Percentiles rank a stretch among this genome's conserved stretches.
These are phyloP conservation scores for Blastobotrys raffinosifermentans DNA, from an alignment of 1,139 yeast genomes.

Conservation along the genomic window DNA sequence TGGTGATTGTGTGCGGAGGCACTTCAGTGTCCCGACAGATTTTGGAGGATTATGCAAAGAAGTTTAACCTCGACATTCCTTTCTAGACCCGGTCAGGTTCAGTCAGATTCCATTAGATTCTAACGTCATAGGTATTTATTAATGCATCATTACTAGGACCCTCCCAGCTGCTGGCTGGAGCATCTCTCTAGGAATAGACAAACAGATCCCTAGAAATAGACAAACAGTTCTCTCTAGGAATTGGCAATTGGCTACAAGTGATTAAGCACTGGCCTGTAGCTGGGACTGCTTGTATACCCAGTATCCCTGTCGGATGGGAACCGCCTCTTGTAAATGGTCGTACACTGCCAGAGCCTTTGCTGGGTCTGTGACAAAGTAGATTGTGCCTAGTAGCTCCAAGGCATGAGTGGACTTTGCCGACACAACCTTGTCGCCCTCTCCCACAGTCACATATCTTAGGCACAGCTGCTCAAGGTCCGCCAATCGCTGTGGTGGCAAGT, in stretches of 20 bases:
- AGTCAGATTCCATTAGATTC: too few relatives aligned
- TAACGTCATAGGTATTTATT: too few relatives aligned
- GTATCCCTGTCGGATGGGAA: conserved; percentile 62
- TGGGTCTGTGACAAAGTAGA: conserved; percentile 33
- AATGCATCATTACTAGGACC: too few relatives aligned
- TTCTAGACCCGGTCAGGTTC: not conserved
- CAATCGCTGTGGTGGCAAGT: conserved; percentile 26
- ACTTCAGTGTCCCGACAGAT: conserved; percentile 28
- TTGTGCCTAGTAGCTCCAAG: conserved; percentile 54
- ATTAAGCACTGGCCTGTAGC: not conserved
- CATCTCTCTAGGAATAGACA: too few relatives aligned
- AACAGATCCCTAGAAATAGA: not conserved
- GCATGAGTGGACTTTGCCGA: conserved; percentile 55
- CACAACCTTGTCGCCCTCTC: conserved; percentile 15
- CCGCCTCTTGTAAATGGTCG: conserved; percentile 48
- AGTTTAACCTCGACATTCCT: conserved; percentile 15
- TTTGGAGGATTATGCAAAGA: conserved; percentile 24
- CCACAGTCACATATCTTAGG: conserved; percentile 35
- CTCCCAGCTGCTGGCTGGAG: too few relatives aligned
- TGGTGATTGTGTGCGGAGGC: conserved; percentile 34
- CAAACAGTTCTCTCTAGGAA: too few relatives aligned
- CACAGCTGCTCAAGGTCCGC: conserved; percentile 43
- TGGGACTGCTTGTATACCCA: conserved; percentile 42
- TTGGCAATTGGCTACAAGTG: not conserved
- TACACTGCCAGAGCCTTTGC: conserved; percentile 41